Conservation (phyloP, 805 yeast genomes). For the Candida nemodendra region DNA sequence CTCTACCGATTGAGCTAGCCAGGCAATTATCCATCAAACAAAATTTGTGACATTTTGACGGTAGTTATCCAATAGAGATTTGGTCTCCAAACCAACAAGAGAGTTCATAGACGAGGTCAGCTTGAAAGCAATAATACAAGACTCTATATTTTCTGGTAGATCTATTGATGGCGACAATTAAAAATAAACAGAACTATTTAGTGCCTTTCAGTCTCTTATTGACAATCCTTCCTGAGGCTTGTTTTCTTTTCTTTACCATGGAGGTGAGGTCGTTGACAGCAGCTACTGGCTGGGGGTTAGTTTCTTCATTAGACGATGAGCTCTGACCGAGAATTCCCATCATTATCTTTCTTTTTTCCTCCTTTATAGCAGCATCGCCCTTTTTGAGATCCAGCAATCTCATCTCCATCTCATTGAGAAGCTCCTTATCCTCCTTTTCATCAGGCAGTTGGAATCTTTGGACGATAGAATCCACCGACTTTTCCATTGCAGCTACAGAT, state of each 20-base stretch:
- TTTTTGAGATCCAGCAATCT: constrained; percentile 54
- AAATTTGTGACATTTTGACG: too few relatives aligned
- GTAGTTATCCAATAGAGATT: too few relatives aligned
- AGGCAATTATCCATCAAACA: constrained; percentile 15
- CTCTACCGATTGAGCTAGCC: constrained; percentile 29
- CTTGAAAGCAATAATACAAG: too few relatives aligned
- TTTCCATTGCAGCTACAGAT: constrained; percentile 46
- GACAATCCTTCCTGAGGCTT: constrained; percentile 16
- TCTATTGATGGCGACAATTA: too few relatives aligned
- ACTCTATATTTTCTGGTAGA: too few relatives aligned
- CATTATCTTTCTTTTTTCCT: constrained; percentile 52
- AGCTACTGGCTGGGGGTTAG: constrained; percentile 13
- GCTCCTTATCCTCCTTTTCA: constrained; percentile 42
- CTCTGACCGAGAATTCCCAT: constrained; percentile 56
- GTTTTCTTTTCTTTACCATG: constrained; percentile 53
- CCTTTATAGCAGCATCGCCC: constrained; percentile 48
- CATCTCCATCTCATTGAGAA: constrained; percentile 54
- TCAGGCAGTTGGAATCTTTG: constrained; percentile 37
- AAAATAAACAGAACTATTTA: background rate
- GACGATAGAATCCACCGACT: constrained; percentile 44
- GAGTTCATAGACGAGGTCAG: too few relatives aligned
- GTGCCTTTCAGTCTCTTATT: constrained; percentile 16
- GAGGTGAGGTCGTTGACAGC: constrained; percentile 61
- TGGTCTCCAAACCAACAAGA: too few relatives aligned
- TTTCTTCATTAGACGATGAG: constrained; percentile 24